phyloP scores from a whole-genome alignment of 2,329 filamentous ascomycete species.

The Boeremia lycopersici region DNA sequence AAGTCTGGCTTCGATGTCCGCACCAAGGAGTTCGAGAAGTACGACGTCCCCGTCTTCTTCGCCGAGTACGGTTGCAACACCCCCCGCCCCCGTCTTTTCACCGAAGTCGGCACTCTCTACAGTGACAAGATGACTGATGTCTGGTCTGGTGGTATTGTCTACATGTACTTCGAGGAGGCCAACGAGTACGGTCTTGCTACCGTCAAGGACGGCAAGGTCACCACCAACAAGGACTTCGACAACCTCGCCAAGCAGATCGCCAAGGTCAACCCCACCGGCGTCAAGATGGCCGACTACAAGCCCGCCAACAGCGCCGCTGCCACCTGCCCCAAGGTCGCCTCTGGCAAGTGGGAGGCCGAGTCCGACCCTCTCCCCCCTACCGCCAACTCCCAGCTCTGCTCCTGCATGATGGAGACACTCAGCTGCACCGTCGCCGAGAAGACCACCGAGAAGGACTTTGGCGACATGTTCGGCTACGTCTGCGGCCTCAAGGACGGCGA shows the following conservation, averaged over 20 bases:
- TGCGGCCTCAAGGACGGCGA: slow-evolving; percentile 62
- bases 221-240: slow-evolving; percentile 65
- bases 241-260: slow-evolving; percentile 71
- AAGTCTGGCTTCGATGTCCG: slow-evolving; percentile 81
- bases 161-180: slow-evolving; percentile 94
- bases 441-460: slow-evolving; percentile 65
- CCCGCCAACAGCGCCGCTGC: slow-evolving; percentile 72
- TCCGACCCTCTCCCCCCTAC: slow-evolving; percentile 74
- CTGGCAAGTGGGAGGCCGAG: slow-evolving; percentile 70
- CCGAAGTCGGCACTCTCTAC: slow-evolving; percentile 84
- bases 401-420: slow-evolving; percentile 80
- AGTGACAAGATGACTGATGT: slow-evolving; percentile 79
- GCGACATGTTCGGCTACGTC: slow-evolving; percentile 74
- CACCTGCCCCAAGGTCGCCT: slow-evolving; percentile 70
- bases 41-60: slow-evolving; percentile 95
- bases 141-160: slow-evolving; percentile 96
- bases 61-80: slow-evolving; percentile 97
- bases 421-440: slow-evolving; percentile 67
- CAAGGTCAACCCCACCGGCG: slow-evolving; percentile 68
- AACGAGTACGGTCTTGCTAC: slow-evolving; percentile 87
- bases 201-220: slow-evolving; percentile 62
- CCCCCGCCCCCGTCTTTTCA: slow-evolving; percentile 74
- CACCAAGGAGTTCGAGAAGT: slow-evolving; percentile 84
- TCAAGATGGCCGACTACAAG: slow-evolving; percentile 70
- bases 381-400: slow-evolving; percentile 79